Evolutionary conservation across 1,284 basidiomycete genomes (phyloP).

Genomic region (Prillingera fragicola): DNA sequence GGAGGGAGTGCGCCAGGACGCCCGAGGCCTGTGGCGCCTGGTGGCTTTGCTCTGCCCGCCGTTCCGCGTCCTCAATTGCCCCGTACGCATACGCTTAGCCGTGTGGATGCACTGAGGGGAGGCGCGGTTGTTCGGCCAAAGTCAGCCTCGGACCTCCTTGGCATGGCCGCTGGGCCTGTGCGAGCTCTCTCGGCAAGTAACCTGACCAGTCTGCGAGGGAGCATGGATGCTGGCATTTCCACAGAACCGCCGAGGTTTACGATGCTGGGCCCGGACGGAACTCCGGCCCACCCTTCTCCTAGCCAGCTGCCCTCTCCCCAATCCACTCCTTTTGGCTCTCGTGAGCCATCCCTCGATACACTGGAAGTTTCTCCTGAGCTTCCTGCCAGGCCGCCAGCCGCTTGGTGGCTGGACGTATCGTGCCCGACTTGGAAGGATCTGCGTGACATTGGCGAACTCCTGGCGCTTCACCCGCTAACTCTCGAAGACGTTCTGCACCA

Average conservation of each 20-base stretch:
- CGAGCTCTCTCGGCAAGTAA: too few relatives aligned
- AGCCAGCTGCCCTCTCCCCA: too few relatives aligned
- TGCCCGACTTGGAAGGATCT: slow-evolving; percentile 88
- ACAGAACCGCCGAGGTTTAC: too few relatives aligned
- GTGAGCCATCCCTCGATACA: too few relatives aligned
- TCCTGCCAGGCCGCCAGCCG: slow-evolving; percentile 4
- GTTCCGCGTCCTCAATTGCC: slow-evolving; percentile 19
- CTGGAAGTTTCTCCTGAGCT: too few relatives aligned
- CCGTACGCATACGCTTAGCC: slow-evolving; percentile 16
- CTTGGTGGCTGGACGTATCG: slow-evolving; percentile 88
- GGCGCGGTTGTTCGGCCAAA: slow-evolving; percentile 33
- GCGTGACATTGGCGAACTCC: slow-evolving; percentile 67
- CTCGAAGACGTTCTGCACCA: slow-evolving; percentile 93
- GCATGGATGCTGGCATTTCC: too few relatives aligned
- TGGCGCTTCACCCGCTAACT: slow-evolving; percentile 77
- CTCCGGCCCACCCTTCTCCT: too few relatives aligned
- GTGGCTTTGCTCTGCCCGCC: slow-evolving; percentile 26
- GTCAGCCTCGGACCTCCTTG: slow-evolving; percentile 43
- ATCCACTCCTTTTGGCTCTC: too few relatives aligned
- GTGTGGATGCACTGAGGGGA: slow-evolving; percentile 27
- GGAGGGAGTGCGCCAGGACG: slow-evolving; percentile 29
- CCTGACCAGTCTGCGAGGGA: too few relatives aligned
- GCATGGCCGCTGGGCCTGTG: slow-evolving; percentile 18
- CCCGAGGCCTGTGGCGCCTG: slow-evolving; percentile 4
- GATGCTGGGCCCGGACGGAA: too few relatives aligned